phyloP scores from a whole-genome alignment of 1,284 basidiomycete genomes.

The Rhodotorula sp. region DNA sequence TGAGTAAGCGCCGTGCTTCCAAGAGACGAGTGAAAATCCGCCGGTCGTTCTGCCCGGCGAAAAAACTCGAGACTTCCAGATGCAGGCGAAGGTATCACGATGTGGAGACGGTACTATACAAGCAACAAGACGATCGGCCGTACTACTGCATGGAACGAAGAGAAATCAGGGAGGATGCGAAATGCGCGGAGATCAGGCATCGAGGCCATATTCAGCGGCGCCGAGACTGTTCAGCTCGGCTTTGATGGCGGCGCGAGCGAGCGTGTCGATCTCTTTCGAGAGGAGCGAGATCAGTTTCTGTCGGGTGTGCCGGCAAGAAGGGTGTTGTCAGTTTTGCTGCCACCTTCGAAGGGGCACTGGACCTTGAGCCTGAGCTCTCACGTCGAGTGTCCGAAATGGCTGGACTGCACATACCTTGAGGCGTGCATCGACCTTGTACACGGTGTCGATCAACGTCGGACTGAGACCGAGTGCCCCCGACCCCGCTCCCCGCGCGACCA shows the following conservation, averaged over 20 bases:
- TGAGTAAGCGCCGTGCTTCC: too few relatives aligned
- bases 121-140: background rate
- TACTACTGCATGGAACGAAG: background rate
- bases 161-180: background rate
- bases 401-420: slow-evolving; percentile 62
- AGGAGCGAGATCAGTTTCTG: slow-evolving; percentile 75
- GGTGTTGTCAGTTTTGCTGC: background rate
- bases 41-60: too few relatives aligned
- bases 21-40: too few relatives aligned
- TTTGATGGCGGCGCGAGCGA: slow-evolving; percentile 73
- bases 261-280: slow-evolving; percentile 75
- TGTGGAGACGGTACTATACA: background rate
- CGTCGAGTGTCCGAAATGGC: background rate
- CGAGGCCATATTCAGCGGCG: slow-evolving; percentile 9
- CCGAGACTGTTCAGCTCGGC: slow-evolving; percentile 68
- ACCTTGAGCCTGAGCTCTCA: too few relatives aligned
- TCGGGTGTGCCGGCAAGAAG: slow-evolving; percentile 4
- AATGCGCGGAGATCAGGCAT: background rate
- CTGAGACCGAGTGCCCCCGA: slow-evolving; percentile 42
- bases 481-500: background rate
- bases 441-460: slow-evolving; percentile 58
- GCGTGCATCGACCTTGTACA: slow-evolving; percentile 74
- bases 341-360: too few relatives aligned
- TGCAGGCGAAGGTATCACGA: too few relatives aligned
- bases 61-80: too few relatives aligned